phyloP scores from a whole-genome alignment of 768 basidiomycete genomes.

The Lepiota venenata region DNA sequence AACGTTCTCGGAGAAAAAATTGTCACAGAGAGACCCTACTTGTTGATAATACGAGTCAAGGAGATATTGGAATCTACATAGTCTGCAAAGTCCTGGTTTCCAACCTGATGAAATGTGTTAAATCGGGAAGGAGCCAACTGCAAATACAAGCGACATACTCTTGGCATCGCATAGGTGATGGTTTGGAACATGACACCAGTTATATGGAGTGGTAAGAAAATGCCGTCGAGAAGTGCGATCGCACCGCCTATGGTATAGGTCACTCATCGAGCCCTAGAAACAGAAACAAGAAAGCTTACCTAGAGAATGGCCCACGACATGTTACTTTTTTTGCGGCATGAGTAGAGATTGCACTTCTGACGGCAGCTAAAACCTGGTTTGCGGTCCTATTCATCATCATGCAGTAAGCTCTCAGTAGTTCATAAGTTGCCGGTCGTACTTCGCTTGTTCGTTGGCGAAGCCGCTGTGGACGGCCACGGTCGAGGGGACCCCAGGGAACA shows the following conservation, averaged over 20 bases:
- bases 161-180: slow-evolving; percentile 20
- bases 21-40: slow-evolving; percentile 20
- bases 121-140: background rate
- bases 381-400: slow-evolving; percentile 31
- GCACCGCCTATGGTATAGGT: slow-evolving; percentile 1
- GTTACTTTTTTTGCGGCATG: slow-evolving; percentile 33
- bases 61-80: slow-evolving; percentile 44
- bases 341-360: slow-evolving; percentile 28
- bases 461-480: slow-evolving; percentile 40
- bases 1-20: background rate
- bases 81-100: slow-evolving; percentile 57
- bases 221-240: slow-evolving; percentile 6
- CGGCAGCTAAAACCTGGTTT: slow-evolving; percentile 35
- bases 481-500: slow-evolving; percentile 43
- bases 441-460: slow-evolving; percentile 37
- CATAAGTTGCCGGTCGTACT: slow-evolving; percentile 21
- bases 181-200: slow-evolving; percentile 8
- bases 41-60: slow-evolving; percentile 56
- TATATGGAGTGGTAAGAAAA: slow-evolving; percentile 11
- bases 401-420: background rate
- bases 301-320: slow-evolving; percentile 41
- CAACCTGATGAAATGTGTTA: slow-evolving; percentile 19
- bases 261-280: background rate
- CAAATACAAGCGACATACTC: slow-evolving; percentile 24
- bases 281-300: slow-evolving; percentile 22